Percentiles rank a stretch among this genome's conserved stretches.
These are phyloP conservation scores for Aspergillus jensenii DNA, from an alignment of 2,329 filamentous ascomycete species.

Conservation along the genomic window DNA sequence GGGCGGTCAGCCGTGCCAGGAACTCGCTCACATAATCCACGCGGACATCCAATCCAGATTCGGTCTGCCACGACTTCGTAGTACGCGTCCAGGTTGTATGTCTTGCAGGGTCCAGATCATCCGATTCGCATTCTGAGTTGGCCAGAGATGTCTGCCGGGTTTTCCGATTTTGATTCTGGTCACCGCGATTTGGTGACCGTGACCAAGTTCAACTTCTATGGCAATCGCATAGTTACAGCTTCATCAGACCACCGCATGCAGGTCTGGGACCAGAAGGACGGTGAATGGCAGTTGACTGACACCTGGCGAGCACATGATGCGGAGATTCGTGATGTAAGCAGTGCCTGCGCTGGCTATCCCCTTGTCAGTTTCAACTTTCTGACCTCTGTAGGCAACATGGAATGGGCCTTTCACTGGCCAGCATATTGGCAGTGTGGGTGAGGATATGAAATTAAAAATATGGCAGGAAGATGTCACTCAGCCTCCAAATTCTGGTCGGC, in stretches of 20 bases:
- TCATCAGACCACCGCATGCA: constrained; percentile 91
- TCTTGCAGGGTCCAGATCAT: constrained; percentile 2
- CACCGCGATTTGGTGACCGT: constrained; percentile 71
- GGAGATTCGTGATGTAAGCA: constrained; percentile 78
- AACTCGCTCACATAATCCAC: constrained; percentile 1
- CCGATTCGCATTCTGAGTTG: constrained; percentile 19
- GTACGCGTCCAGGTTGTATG: constrained; percentile 10
- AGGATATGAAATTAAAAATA: constrained; percentile 85
- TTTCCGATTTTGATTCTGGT: constrained; percentile 46
- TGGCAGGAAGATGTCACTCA: constrained; percentile 90
- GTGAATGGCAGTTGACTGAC: constrained; percentile 77
- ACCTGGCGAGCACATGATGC: constrained; percentile 88
- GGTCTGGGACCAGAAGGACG: constrained; percentile 78
- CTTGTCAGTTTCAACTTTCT: constrained; percentile 21
- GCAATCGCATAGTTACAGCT: constrained; percentile 85
- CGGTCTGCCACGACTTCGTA: not conserved
- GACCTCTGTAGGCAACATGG: constrained; percentile 73
- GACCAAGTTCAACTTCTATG: constrained; percentile 88
- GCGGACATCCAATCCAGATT: constrained; percentile 2
- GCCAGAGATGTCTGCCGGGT: constrained; percentile 36
- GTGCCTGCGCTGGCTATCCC: constrained; percentile 16
- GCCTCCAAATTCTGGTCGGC: constrained; percentile 68
- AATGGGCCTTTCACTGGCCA: constrained; percentile 87
- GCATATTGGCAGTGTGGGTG: constrained; percentile 81
- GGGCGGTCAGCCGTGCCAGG: too few relatives aligned